Conservation (phyloP, 345 rosid genomes). For the Alliaria petiolata region DNA sequence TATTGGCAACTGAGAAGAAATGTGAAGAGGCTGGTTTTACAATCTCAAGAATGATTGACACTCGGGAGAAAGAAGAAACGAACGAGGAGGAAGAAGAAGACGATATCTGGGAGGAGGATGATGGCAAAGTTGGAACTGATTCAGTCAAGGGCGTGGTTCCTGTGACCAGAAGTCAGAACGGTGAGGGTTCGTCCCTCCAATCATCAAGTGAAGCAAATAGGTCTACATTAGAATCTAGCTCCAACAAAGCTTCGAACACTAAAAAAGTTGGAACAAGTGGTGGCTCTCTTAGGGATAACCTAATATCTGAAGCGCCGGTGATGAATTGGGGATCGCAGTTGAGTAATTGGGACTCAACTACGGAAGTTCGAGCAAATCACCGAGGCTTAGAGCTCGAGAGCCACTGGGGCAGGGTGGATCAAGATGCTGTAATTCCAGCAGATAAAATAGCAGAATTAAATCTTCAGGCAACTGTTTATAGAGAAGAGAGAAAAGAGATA, state of each 20-base stretch:
- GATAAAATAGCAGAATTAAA: constrained; percentile 76
- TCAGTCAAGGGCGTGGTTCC: constrained; percentile 28
- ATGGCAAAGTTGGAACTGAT: constrained; percentile 35
- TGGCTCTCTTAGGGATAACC: constrained; percentile 43
- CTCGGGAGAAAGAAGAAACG: constrained; percentile 37
- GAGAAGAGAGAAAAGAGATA: constrained; percentile 59
- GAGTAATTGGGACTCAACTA: constrained; percentile 61
- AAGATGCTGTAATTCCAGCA: constrained; percentile 91
- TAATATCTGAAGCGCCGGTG: constrained; percentile 73
- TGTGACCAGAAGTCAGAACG: constrained; percentile 1
- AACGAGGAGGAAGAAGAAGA: constrained; percentile 46
- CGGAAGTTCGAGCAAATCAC: constrained; percentile 68
- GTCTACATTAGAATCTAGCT: constrained; percentile 1
- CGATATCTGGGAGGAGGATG: constrained; percentile 87
- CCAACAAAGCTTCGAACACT: not conserved
- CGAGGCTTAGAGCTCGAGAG: constrained; percentile 84
- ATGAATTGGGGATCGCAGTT: constrained; percentile 62
- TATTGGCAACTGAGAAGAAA: constrained; percentile 51
- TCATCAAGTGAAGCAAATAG: constrained; percentile 31
- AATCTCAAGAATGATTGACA: constrained; percentile 34
- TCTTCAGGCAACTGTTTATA: constrained; percentile 63
- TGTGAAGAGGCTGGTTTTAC: constrained; percentile 70
- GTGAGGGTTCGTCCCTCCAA: constrained; percentile 18
- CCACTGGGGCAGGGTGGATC: constrained; percentile 93
- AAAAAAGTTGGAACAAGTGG: not conserved